Base-by-base conservation (phyloP, 192 early-diverging fungal species). In the Irineochytrium annulatum region DNA sequence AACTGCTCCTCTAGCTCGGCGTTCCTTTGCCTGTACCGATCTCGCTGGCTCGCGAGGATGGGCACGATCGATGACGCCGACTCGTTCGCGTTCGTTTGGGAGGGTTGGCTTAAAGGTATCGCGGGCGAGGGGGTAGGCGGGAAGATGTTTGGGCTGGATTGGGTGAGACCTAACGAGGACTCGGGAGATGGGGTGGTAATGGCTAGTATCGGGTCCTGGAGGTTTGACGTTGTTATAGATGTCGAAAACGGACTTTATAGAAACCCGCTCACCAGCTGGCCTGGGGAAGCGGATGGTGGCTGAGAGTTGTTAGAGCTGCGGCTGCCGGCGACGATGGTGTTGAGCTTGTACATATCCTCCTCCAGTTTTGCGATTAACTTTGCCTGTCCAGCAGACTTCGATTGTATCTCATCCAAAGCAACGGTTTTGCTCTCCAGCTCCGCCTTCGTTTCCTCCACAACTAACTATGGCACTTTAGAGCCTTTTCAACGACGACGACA, bases 11-110 rank as follows among this genome's bases (percentile, higher is more conserved):
- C 91, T 24, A 93, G 73, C 58, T 95, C 91, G n/a, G 75, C 74
- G 69, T 91, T 91, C 27, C 90, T 75, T 62, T 94, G 89, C 33
- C 89, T 76, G 79, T 93, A 95, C 29, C 94, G 68, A 68, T 97
- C 90, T 32, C 94, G 80, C 66, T 97, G 94, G 29, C 84, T 79
- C 0, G 92, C 89, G 5, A 97, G 76, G 52, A 97, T 94, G 1
- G 89, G 88, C 20, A 95, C 64, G 37, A 96, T 90, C 1, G 77
- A 68, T 13, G 59, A 56, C n/a, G 62, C 39, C 11, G 37, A n/a
- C 11, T 41, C n/a, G 37, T 8, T n/a, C 11, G 37, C 11, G 37
- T 41, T 41, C 11, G 37, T 8, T n/a, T 8, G n/a, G 37, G 37
- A 41, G 37, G 37, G 37, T 41, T 13, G 11, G n/a, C n/a, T 41